Percentiles rank a stretch among this genome's conserved stretches.
These are phyloP conservation scores for Arabidopsis hybrid DNA, from an alignment of 441 rosid genomes.

Conservation along the genomic window DNA sequence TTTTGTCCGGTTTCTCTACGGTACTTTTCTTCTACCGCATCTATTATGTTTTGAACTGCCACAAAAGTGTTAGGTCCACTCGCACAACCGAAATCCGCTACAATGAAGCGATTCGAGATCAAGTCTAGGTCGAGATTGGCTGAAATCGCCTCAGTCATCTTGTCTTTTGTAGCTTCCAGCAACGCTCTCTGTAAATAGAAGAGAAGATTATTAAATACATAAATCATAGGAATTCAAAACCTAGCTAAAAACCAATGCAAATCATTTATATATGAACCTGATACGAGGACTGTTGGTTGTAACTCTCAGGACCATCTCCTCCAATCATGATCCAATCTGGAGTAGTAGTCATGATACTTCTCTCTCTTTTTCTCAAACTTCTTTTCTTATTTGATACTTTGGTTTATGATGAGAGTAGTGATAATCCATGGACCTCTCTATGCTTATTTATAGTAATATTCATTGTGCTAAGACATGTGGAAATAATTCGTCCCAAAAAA, in stretches of 20 bases:
- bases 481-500: no score
- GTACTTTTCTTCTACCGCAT: constrained; percentile 30
- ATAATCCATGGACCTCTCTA: background rate
- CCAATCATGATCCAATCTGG: constrained; percentile 16
- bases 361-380: background rate
- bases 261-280: background rate
- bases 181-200: constrained; percentile 5
- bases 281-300: constrained; percentile 6
- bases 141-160: constrained; percentile 6
- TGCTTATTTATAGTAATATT: background rate
- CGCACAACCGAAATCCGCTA: constrained; percentile 50
- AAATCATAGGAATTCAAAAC: background rate
- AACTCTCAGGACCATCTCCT: constrained; percentile 20
- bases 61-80: constrained; percentile 50
- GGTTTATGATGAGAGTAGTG: constrained; percentile 1
- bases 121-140: background rate
- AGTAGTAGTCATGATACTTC: background rate
- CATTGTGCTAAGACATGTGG: background rate
- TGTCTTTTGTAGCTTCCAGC: constrained; percentile 14
- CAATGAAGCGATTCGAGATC: background rate
- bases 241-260: background rate
- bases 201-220: background rate
- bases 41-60: constrained; percentile 42
- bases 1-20: constrained; percentile 15
- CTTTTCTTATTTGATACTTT: background rate